Evolutionary conservation across 176 grass and related monocot species (phyloP).

Genomic region (Alopecurus myosuroides): DNA sequence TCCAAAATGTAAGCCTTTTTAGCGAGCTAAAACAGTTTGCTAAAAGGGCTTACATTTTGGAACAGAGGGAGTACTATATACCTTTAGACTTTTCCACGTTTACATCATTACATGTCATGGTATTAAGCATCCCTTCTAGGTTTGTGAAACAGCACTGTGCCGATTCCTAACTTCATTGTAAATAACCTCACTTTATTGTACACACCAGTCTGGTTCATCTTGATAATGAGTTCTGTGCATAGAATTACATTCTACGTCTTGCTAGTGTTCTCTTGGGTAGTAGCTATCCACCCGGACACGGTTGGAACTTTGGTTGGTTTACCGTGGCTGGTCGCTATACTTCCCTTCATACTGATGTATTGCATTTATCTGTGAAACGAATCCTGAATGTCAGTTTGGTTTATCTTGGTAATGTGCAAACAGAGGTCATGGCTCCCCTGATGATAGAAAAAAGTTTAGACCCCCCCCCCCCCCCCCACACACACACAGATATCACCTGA

Average conservation of each 20-base stretch:
- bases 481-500: not conserved
- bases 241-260: not conserved
- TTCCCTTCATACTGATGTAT: not conserved
- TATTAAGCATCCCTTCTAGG: not conserved
- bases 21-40: too few species aligned
- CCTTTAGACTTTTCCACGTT: not conserved
- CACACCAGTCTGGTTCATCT: not conserved
- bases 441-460: not conserved
- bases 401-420: not conserved
- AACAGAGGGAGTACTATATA: too few species aligned
- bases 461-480: not conserved
- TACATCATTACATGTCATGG: not conserved
- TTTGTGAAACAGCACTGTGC: not conserved
- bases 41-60: too few species aligned
- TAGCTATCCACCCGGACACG: not conserved
- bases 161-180: not conserved
- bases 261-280: not conserved
- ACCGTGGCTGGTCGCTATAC: not conserved
- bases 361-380: not conserved
- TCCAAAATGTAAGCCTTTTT: too few species aligned
- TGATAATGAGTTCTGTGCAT: not conserved
- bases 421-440: not conserved
- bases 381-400: not conserved
- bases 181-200: not conserved
- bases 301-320: not conserved